phyloP scores from a whole-genome alignment of 2,329 filamentous ascomycete species.

The Neoscytalidium dimidiatum region DNA sequence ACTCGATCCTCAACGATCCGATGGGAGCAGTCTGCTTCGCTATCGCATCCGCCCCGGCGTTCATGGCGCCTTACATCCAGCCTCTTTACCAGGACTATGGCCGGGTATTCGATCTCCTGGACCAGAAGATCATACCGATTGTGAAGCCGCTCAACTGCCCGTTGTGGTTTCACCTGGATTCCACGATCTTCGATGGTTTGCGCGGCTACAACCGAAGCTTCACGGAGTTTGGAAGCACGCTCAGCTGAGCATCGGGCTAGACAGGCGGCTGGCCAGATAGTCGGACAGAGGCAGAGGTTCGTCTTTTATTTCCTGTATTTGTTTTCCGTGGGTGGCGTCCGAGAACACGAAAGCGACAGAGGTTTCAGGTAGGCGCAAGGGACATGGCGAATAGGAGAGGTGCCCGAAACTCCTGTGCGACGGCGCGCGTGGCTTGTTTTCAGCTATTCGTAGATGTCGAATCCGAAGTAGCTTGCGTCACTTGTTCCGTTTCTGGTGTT shows the following conservation, averaged over 20 bases:
- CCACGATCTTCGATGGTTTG: neutral
- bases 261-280: neutral
- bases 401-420: constrained; percentile 9
- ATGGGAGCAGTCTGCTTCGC: neutral
- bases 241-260: neutral
- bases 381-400: constrained; percentile 9
- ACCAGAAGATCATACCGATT: neutral
- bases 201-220: neutral
- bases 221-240: neutral
- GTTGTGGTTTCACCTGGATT: neutral
- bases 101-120: neutral
- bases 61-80: neutral
- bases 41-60: neutral
- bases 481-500: neutral
- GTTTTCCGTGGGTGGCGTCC: neutral
- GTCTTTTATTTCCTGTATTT: neutral
- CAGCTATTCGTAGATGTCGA: neutral
- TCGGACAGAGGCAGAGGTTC: neutral
- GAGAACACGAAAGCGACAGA: neutral
- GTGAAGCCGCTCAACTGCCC: neutral
- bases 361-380: neutral
- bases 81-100: neutral
- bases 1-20: neutral
- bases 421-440: neutral
- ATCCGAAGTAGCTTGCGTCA: neutral